Evolutionary conservation across 208 protist species (phyloP).

Genomic region (Giardia duodenalis): DNA sequence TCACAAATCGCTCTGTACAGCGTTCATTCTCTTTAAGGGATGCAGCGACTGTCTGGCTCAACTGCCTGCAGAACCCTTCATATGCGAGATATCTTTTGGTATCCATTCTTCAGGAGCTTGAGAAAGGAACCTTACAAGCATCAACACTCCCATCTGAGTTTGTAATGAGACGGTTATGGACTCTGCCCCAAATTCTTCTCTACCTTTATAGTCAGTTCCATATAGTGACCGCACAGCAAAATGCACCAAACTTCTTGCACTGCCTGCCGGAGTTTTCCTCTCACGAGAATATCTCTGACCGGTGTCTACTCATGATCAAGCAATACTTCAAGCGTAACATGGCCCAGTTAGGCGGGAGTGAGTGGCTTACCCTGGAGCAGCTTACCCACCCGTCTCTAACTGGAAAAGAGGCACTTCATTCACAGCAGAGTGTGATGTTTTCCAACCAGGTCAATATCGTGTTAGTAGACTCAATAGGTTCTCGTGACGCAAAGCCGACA

Average conservation of each 20-base stretch:
- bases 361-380: too few relatives aligned
- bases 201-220: not conserved
- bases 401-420: too few relatives aligned
- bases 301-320: too few relatives aligned
- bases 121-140: too few relatives aligned
- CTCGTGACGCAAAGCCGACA: too few relatives aligned
- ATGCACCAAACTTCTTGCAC: not conserved
- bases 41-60: not conserved
- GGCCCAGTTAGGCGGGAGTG: too few relatives aligned
- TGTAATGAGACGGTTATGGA: not conserved
- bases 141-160: not conserved
- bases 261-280: not conserved
- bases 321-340: too few relatives aligned
- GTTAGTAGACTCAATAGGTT: too few relatives aligned
- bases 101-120: not conserved
- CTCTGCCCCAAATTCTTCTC: not conserved
- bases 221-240: not conserved
- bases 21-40: not conserved
- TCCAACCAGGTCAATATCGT: too few relatives aligned
- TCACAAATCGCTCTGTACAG: not conserved
- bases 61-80: not conserved
- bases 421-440: too few relatives aligned
- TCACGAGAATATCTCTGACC: too few relatives aligned
- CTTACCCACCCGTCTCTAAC: too few relatives aligned
- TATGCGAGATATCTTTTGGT: not conserved